Evolutionary conservation across 1,139 yeast genomes (phyloP).

Genomic region (Yamadazyma epiphylla): DNA sequence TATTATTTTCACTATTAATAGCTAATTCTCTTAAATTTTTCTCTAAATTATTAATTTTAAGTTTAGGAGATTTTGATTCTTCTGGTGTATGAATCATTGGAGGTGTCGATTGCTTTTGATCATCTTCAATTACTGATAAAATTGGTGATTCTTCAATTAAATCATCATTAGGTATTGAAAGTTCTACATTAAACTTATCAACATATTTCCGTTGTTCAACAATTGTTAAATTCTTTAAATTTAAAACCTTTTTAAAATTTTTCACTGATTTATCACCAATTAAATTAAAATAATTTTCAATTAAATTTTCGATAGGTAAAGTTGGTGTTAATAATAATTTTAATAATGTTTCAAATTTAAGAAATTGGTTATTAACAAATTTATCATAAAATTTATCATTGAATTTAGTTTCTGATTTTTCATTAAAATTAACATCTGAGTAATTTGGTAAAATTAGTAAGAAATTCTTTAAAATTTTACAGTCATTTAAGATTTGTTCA

Average conservation of each 20-base stretch:
- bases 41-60: conserved; percentile 51
- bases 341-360: conserved; percentile 57
- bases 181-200: conserved; percentile 59
- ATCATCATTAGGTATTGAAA: conserved; percentile 45
- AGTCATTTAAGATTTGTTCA: conserved; percentile 77
- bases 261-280: conserved; percentile 61
- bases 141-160: conserved; percentile 16
- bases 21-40: conserved; percentile 54
- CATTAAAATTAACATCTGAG: conserved; percentile 29
- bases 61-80: conserved; percentile 23
- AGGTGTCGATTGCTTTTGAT: background rate
- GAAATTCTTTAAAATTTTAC: conserved; percentile 57
- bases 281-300: conserved; percentile 62
- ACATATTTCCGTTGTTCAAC: conserved; percentile 50
- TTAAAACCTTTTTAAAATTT: conserved; percentile 64
- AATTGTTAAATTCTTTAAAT: conserved; percentile 47
- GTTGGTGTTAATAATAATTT: conserved; percentile 62
- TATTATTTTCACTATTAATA: conserved; percentile 50
- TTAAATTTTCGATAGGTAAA: conserved; percentile 60
- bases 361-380: conserved; percentile 47
- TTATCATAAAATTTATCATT: conserved; percentile 30
- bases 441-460: conserved; percentile 51
- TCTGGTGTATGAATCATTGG: conserved; percentile 7
- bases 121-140: conserved; percentile 11
- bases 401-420: conserved; percentile 10